Base-by-base conservation (phyloP, 352 stramenopile species). In the Globisporangium acanthophoron region DNA sequence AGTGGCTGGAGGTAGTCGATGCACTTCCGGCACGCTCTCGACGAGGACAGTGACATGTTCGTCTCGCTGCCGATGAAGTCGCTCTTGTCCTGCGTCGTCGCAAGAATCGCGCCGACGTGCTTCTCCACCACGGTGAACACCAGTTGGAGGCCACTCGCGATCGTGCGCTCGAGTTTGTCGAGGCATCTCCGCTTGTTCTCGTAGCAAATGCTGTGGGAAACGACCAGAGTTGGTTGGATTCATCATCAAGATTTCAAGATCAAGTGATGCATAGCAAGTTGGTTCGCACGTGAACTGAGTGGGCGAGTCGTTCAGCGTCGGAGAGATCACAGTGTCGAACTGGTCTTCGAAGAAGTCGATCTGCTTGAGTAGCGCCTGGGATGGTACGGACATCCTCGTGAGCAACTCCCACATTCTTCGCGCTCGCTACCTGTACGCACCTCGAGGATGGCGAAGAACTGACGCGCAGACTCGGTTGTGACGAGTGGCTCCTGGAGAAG, bases 11-110 rank as follows among this genome's bases (percentile, higher is more conserved):
- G 66, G 56, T 85, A 90, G n/a, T 91, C 80, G 9, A 80, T 74
- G 50, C 76, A 85, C 41, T 79, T 82, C 31, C 80, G 74, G 52
- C 81, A 92, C 0, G 84, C 84, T 16, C 73, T 77, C 35, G 84
- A 90, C 41, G 70, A 83, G 1, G 80, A 85, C 4, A 92, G 69
- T 45, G 77, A 90, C 70, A 88, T 80, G 65, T 84, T 90, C 12
- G 71, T 63, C 65, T 90, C 73, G 29, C 78, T 86, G 18, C 78
- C 80, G 18, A 92, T 74, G 49, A 94, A 94, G 50, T 94, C 84
- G 29, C 27, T 65, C 61, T 94, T 94, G 44, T 86, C 78, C 52
- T 92, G 84, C 31, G 74, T 73, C 7, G 68, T 63, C 20, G 66
- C 59, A 3, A 94, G 63, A 39, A 88, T 77, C 27, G 74, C 54